phyloP scores from a whole-genome alignment of 192 early-diverging fungal genomes.

The Funneliformis geosporum region DNA sequence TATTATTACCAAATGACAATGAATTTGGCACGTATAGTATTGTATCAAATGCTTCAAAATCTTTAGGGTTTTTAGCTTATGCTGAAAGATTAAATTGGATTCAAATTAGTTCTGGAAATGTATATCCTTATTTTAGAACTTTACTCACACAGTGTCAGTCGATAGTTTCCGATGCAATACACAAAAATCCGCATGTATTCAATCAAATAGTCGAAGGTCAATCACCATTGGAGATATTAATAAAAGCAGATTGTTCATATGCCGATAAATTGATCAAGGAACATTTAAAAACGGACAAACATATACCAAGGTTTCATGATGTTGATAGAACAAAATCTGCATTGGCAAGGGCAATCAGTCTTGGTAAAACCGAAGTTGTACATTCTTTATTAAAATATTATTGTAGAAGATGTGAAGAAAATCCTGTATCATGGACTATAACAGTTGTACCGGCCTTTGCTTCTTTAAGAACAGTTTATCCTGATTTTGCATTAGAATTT shows the following conservation, averaged over 20 bases:
- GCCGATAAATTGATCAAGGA: constrained; percentile 15
- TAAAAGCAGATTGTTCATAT: constrained; percentile 11
- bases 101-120: constrained; percentile 16
- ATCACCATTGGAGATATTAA: constrained; percentile 23
- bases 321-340: constrained; percentile 9
- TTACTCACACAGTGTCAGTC: background rate
- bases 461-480: constrained; percentile 7
- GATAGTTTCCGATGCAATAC: background rate
- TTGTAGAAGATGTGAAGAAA: constrained; percentile 4
- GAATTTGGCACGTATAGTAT: constrained; percentile 10
- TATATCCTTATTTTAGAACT: background rate
- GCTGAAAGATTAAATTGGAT: background rate
- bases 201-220: constrained; percentile 16
- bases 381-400: constrained; percentile 15
- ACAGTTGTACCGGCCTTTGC: constrained; percentile 12
- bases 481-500: constrained; percentile 19
- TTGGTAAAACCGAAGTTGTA: constrained; percentile 20
- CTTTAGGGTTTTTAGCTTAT: background rate
- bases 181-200: constrained; percentile 1
- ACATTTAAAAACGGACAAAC: constrained; percentile 6
- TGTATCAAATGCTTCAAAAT: background rate
- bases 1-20: background rate
- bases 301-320: constrained; percentile 24
- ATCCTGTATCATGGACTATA: constrained; percentile 22
- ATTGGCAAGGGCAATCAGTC: constrained; percentile 2